Conservation (phyloP, 192 early-diverging fungal genomes). For the Thamnidium elegans region DNA sequence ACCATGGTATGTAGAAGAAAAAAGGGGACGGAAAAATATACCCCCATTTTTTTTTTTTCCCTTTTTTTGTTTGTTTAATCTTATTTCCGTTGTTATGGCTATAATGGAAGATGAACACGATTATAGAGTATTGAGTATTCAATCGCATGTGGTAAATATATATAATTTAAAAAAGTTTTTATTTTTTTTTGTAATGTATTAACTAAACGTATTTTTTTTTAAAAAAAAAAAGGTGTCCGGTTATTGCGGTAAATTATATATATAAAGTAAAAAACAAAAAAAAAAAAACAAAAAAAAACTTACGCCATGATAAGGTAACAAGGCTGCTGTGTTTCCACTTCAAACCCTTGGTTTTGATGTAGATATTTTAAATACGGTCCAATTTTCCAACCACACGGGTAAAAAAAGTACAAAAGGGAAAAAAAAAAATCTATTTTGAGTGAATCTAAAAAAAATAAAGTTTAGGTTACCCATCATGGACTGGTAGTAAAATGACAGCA, state of each 20-base stretch:
- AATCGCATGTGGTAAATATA: conserved; percentile 43
- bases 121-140: conserved; percentile 46
- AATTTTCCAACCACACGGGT: conserved; percentile 93
- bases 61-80: no score
- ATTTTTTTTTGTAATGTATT: background rate
- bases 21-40: no score
- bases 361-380: conserved; percentile 90
- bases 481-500: conserved; percentile 64
- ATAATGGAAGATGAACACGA: conserved; percentile 6
- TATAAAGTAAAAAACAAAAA: background rate
- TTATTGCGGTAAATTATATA: conserved; percentile 39
- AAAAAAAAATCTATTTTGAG: conserved; percentile 6
- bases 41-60: no score
- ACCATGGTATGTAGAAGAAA: no score
- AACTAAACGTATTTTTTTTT: background rate
- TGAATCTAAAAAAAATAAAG: no score
- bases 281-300: conserved; percentile 28
- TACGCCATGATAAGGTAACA: conserved; percentile 77
- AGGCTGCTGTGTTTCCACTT: conserved; percentile 88
- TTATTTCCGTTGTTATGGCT: background rate
- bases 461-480: conserved; percentile 71
- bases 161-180: conserved; percentile 5
- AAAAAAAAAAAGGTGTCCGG: conserved; percentile 39
- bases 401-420: conserved; percentile 11
- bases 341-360: conserved; percentile 90